Conservation (phyloP, 1,139 yeast genomes). For the Yueomyces sp. region DNA sequence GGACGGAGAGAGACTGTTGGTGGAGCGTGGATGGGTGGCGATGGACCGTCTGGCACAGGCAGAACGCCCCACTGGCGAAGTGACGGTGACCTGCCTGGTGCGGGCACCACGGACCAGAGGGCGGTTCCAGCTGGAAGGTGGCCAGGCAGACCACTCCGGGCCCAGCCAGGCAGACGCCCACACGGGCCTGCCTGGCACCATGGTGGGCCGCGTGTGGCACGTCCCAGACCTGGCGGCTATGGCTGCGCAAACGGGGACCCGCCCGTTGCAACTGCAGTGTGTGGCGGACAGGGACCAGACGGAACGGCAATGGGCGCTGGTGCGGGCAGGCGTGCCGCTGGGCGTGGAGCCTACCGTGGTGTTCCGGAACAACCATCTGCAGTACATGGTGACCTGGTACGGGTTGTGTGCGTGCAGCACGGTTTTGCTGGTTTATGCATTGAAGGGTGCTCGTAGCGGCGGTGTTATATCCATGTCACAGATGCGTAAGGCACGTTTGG, state of each 20-base stretch:
- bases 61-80: constrained; percentile 43
- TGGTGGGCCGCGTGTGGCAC: constrained; percentile 50
- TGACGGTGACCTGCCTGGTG: constrained; percentile 48
- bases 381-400: constrained; percentile 91
- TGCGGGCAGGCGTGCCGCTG: constrained; percentile 77
- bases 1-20: constrained; percentile 59
- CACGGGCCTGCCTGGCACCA: constrained; percentile 51
- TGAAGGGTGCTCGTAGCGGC: constrained; percentile 34
- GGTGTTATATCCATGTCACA: constrained; percentile 27
- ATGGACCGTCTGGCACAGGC: constrained; percentile 70
- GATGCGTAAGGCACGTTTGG: constrained; percentile 30
- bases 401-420: constrained; percentile 67
- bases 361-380: constrained; percentile 79
- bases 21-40: constrained; percentile 89
- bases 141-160: constrained; percentile 48
- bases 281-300: constrained; percentile 45
- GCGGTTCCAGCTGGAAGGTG: constrained; percentile 55
- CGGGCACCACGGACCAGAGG: constrained; percentile 63
- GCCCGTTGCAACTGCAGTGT: constrained; percentile 71
- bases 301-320: constrained; percentile 32
- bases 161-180: constrained; percentile 65
- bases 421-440: constrained; percentile 45
- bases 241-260: constrained; percentile 46
- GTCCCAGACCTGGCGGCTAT: constrained; percentile 73
- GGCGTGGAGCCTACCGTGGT: constrained; percentile 73